Conservation (phyloP, 2,329 filamentous ascomycete genomes). For the Cladorrhinum sp. region DNA sequence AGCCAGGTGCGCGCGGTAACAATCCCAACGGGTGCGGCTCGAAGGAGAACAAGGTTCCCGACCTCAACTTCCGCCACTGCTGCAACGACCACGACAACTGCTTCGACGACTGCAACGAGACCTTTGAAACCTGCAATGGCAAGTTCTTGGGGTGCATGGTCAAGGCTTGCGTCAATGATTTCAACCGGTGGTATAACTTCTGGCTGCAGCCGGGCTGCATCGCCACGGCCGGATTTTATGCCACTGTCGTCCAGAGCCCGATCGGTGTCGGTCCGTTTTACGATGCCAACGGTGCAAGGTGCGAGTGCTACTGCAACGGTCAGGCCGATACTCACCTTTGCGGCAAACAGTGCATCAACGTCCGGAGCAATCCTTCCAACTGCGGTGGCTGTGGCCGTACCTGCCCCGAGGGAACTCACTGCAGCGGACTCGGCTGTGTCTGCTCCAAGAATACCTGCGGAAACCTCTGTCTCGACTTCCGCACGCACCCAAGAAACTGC, state of each 20-base stretch:
- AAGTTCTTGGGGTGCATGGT: slow-evolving; percentile 10
- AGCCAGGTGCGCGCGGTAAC: neutral
- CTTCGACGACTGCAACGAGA: slow-evolving; percentile 11
- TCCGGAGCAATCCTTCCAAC: slow-evolving; percentile 10
- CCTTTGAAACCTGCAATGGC: slow-evolving; percentile 7
- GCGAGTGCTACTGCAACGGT: slow-evolving; percentile 9
- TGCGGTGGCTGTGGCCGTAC: slow-evolving; percentile 18
- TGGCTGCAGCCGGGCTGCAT: slow-evolving; percentile 9
- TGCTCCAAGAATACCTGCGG: slow-evolving; percentile 15
- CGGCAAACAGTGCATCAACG: neutral
- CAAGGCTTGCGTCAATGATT: neutral
- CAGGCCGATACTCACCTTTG: neutral
- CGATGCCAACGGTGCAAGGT: slow-evolving; percentile 7
- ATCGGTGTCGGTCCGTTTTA: slow-evolving; percentile 1
- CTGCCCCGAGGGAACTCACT: slow-evolving; percentile 14
- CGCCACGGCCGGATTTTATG: slow-evolving; percentile 8
- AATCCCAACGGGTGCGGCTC: slow-evolving; percentile 11
- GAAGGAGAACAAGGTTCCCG: slow-evolving; percentile 4
- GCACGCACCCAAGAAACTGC: slow-evolving; percentile 20
- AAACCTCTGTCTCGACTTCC: slow-evolving; percentile 13
- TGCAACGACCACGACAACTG: slow-evolving; percentile 14
- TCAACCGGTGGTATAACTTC: slow-evolving; percentile 5
- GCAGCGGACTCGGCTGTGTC: slow-evolving; percentile 9
- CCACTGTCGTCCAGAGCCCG: neutral
- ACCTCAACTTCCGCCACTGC: slow-evolving; percentile 16